Evolutionary conservation across 208 protist species (phyloP), one percentile per base, ranked within the genome.

Genomic region (Trypanosoma avium): DNA sequence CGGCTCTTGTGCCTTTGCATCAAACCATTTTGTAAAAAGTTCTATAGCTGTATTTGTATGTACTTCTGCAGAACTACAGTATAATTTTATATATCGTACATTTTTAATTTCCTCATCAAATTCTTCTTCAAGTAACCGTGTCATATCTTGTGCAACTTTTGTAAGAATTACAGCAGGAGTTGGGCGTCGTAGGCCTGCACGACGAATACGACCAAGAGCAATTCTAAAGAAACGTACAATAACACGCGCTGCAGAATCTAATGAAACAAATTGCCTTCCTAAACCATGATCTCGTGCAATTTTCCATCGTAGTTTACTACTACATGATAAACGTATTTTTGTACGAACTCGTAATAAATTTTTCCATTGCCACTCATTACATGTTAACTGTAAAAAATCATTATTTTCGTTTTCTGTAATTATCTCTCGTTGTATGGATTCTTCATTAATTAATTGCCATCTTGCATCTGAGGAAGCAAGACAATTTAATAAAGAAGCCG

Each of bases 11-110:
- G 70, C 65, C 42, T 68, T 47, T 19, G 33, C 30, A 33, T 77
- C 75, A 62, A 82, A 76, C 75, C 75, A 82, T 29, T 40, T 48
- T 24, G 33, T 13, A 47, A 77, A 82, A 2, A 30, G 17, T 3
- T 21, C 33, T 4, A 58, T 46, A 12, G 57, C 33, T 21, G 29
- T 70, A 26, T 74, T 58, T 40, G 33, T n/a, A 59, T 50, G 30
- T 4, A 36, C 13, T 29, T 46, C 38, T 46, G 21, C 65, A 22
- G 6, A 9, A 27, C 0, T 21, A 38, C 9, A 26, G 12, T 19
- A 0, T 13, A 59, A 30, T 6, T 1, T 38, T 2, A 0, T 21
- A 17, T 24, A 13, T 5, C 40, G 9, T 15, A n/a, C 4, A 1
- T 21, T 13, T 7, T 38, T 17, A 6, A 22, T 22, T 9, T 22